A percentile compares a stretch with the other conserved stretches of the same genome.
Evolutionary conservation across 2,329 filamentous ascomycete genomes (phyloP).

Genomic region (Botryotinia calthae): DNA sequence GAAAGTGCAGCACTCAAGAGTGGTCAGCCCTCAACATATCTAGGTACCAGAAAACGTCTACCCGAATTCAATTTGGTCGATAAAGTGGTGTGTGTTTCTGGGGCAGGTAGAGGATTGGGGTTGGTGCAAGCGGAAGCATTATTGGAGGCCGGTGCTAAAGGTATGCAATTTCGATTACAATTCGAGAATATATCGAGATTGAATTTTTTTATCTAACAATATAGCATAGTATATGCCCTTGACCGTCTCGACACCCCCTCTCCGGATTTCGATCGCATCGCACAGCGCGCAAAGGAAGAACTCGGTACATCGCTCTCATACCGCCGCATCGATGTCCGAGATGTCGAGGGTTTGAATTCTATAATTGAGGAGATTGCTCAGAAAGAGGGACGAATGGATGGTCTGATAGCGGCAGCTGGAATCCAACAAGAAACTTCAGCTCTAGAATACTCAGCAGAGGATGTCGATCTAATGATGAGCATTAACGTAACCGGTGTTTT

Average conservation of each 20-base stretch:
- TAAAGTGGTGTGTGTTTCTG: conserved; percentile 68
- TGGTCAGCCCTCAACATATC: conserved; percentile 23
- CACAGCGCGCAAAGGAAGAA: conserved; percentile 41
- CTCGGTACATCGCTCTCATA: conserved; percentile 64
- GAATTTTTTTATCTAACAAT: background rate
- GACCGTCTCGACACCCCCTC: conserved; percentile 44
- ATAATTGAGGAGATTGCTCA: conserved; percentile 68
- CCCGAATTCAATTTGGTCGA: conserved; percentile 66
- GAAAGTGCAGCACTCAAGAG: conserved; percentile 22
- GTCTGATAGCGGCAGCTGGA: conserved; percentile 66
- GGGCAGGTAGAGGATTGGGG: conserved; percentile 70
- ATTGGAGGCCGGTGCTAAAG: conserved; percentile 70
- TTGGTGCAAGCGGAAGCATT: conserved; percentile 70
- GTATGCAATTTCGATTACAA: conserved; percentile 38
- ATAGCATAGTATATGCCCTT: conserved; percentile 32
- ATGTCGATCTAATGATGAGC: conserved; percentile 74
- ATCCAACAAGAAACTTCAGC: conserved; percentile 83
- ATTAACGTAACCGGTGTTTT: conserved; percentile 85
- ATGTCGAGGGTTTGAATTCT: conserved; percentile 64
- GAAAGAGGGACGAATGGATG: conserved; percentile 71
- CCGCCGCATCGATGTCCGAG: conserved; percentile 75
- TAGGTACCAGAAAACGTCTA: conserved; percentile 33
- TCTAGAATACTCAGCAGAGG: conserved; percentile 74
- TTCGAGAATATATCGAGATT: background rate
- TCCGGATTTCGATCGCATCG: conserved; percentile 59